Evolutionary conservation across 495 filamentous ascomycete genomes (phyloP).

Genomic region (Xylaria castorea): DNA sequence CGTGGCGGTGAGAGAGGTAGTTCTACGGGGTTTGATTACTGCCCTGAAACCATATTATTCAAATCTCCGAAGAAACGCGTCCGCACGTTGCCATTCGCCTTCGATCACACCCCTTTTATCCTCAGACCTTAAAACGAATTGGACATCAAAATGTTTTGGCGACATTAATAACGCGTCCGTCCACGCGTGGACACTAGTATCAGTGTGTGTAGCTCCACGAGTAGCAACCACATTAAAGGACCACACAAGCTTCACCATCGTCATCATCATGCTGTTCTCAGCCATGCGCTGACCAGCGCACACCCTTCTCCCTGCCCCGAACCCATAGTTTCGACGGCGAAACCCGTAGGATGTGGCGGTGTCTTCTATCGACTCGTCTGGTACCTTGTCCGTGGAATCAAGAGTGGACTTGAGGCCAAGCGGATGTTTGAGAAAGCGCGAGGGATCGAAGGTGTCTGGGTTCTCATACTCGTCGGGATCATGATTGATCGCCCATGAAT

Average conservation of each 20-base stretch:
- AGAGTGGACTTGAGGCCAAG: not conserved
- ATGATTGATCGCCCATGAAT: slow-evolving; percentile 39
- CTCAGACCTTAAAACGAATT: not conserved
- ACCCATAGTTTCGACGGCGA: slow-evolving; percentile 22
- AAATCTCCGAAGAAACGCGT: not conserved
- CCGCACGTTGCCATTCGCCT: not conserved
- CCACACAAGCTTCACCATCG: slow-evolving; percentile 30
- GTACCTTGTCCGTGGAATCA: not conserved
- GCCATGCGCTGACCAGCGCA: slow-evolving; percentile 30
- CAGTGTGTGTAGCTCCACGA: not conserved
- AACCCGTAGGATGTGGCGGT: slow-evolving; percentile 25
- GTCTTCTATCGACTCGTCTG: not conserved
- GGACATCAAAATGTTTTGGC: not conserved
- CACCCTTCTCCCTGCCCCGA: slow-evolving; percentile 29
- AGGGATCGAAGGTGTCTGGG: slow-evolving; percentile 40
- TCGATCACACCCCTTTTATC: not conserved
- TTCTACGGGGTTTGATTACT: too few relatives aligned
- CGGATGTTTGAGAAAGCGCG: slow-evolving; percentile 31
- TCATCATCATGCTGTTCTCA: slow-evolving; percentile 30
- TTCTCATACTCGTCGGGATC: slow-evolving; percentile 40
- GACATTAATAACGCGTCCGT: not conserved
- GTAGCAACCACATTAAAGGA: slow-evolving; percentile 26
- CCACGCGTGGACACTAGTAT: slow-evolving; percentile 3
- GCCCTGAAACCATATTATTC: not conserved
- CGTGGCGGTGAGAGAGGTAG: too few relatives aligned